Conservation (phyloP, 495 filamentous ascomycete genomes). For the Choiromyces venosus region DNA sequence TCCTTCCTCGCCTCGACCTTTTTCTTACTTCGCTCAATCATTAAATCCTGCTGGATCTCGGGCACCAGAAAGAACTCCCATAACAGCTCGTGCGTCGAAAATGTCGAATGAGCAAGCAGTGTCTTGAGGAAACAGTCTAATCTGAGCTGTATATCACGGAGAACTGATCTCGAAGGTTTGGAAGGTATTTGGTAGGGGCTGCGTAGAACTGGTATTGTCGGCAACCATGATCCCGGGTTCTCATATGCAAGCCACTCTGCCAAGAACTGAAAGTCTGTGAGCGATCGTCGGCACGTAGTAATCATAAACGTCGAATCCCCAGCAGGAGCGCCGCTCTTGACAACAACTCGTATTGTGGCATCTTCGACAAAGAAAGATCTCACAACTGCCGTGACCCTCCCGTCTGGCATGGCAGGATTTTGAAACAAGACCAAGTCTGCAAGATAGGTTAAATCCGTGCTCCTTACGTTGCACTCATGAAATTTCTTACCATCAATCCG, state of each 20-base stretch:
- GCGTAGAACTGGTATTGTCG: constrained; percentile 68
- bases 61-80: constrained; percentile 99
- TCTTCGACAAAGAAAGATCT: constrained; percentile 98
- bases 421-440: constrained; percentile 76
- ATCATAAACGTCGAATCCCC: constrained; percentile 69
- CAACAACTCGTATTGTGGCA: constrained; percentile 81
- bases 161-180: constrained; percentile 76
- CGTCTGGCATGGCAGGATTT: constrained; percentile 62
- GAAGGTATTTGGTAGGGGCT: constrained; percentile 90
- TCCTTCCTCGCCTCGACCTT: constrained; percentile 80
- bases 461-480: background rate
- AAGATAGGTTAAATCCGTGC: constrained; percentile 4
- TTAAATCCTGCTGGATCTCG: constrained; percentile 81
- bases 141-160: constrained; percentile 80
- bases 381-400: constrained; percentile 84
- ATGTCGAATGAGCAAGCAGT: constrained; percentile 82
- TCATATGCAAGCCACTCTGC: constrained; percentile 82
- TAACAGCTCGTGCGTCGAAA: constrained; percentile 92
- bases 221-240: constrained; percentile 92
- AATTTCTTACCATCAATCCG: constrained; percentile 60
- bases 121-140: constrained; percentile 82
- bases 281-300: constrained; percentile 86
- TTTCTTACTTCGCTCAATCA: constrained; percentile 76
- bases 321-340: constrained; percentile 81
- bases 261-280: constrained; percentile 86